Base-by-base conservation (phyloP, 768 basidiomycete species). In the Auricularia sp. region DNA sequence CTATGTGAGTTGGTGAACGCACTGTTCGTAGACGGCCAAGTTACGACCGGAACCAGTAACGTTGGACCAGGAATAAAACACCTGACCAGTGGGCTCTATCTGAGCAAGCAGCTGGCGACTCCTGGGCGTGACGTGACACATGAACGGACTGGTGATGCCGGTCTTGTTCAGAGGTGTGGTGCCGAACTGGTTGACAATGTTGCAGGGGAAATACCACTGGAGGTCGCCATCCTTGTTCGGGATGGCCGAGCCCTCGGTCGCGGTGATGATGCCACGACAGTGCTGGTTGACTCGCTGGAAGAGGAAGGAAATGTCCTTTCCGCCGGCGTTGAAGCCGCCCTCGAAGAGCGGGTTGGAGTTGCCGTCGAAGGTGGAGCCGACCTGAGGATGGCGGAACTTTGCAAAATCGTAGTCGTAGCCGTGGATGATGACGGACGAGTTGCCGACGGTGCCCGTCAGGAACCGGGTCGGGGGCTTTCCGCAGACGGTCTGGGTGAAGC, bases 161-260 rank as follows among this genome's bases (percentile, higher is more conserved):
- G 90, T 90, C 34, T 82, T 67, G 73, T 98, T 95, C 67, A 80
- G 79, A 1, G 80, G 77, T 3, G 77, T 76, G 11, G 73, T 84
- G 4, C 87, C 85, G 68, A 80, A 80, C 76, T 95, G 94, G 69
- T 85, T 82, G 78, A 81, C 89, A 56, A 96, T 77, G 71, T 99
- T 98, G 81, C 97, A 99, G 1, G 97, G 97, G 77, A 98, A 97
- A 74, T 98, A 98, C 95, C 95, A 98, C 67, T 92, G 90, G 70
- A 94, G 75, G 59, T 78, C 72, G 62, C 78, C 76, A 37, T 85
- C 85, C 6, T 73, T 81, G 39, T 84, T 83, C 3, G 84, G 79
- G 70, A 98, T 96, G 64, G 81, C 83, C 6, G 90, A 89, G 56
- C 83, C 85, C 35, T 79, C 69, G 5, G 90, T 83, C 68, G 86